phyloP scores from a whole-genome alignment of 208 protist genomes.

The Acanthamoeba triangularis region DNA sequence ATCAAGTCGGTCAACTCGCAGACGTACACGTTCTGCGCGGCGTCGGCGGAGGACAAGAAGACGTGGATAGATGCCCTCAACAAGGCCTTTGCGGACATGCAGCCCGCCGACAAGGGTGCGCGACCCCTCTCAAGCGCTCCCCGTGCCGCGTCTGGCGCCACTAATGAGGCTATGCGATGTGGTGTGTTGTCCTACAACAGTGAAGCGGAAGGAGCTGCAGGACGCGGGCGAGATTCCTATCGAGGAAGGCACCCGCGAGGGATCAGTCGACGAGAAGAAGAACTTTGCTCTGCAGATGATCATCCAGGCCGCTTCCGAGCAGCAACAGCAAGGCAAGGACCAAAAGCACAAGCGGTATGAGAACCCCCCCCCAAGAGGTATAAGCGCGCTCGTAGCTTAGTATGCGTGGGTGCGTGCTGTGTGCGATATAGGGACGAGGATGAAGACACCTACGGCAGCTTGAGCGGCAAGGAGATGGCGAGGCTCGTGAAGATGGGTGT shows the following conservation, averaged over 20 bases:
- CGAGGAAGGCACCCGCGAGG: constrained; percentile 23
- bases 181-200: not conserved
- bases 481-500: constrained; percentile 28
- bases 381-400: not conserved
- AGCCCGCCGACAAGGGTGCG: constrained; percentile 44
- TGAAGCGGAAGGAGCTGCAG: constrained; percentile 64
- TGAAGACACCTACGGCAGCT: constrained; percentile 40
- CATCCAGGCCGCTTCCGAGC: constrained; percentile 72
- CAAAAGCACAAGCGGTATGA: not conserved
- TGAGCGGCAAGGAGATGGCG: constrained; percentile 39
- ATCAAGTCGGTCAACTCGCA: constrained; percentile 53
- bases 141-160: not conserved
- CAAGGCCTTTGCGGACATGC: constrained; percentile 67
- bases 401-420: not conserved
- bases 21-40: constrained; percentile 63
- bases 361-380: not conserved
- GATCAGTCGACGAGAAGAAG: constrained; percentile 66
- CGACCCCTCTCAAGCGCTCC: not conserved
- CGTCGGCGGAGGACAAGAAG: constrained; percentile 58
- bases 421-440: not conserved
- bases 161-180: not conserved
- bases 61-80: constrained; percentile 58
- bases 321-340: constrained; percentile 32
- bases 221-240: constrained; percentile 50
- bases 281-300: constrained; percentile 66